These are phyloP conservation scores for Trichosanthes cucumerina DNA, from an alignment of 306 rosid genomes.

Conservation along the genomic window DNA sequence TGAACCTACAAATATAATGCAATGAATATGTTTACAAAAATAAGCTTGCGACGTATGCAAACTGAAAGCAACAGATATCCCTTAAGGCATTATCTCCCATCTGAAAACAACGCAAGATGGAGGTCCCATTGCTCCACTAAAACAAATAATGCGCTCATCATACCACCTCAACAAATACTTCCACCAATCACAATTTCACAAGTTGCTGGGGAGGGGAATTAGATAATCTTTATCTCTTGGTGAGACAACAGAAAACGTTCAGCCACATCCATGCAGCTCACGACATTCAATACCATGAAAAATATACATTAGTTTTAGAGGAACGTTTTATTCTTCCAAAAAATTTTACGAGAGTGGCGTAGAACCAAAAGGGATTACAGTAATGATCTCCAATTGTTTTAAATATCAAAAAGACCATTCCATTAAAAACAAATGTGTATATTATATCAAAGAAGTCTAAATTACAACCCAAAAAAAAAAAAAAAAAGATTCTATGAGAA, in stretches of 20 bases:
- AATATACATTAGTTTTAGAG: background rate
- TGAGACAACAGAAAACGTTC: background rate
- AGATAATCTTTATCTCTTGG: background rate
- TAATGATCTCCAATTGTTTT: background rate
- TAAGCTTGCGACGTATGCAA: background rate
- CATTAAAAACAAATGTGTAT: background rate
- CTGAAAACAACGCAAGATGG: background rate
- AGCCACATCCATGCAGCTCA: background rate
- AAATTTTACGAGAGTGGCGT: background rate
- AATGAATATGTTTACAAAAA: background rate
- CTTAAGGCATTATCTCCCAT: background rate
- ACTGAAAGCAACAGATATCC: background rate
- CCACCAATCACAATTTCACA: background rate
- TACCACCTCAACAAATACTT: background rate
- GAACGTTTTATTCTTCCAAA: background rate
- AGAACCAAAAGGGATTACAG: background rate
- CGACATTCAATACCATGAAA: background rate
- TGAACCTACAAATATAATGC: conserved; percentile 55
- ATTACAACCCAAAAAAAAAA: background rate
- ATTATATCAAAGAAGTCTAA: background rate
- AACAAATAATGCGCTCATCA: background rate
- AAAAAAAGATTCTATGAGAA: too few relatives aligned
- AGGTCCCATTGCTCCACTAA: background rate
- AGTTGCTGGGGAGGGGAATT: background rate
- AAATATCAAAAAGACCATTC: background rate